Base-by-base conservation (phyloP, 495 filamentous ascomycete genomes). In the Daldinia loculata region DNA sequence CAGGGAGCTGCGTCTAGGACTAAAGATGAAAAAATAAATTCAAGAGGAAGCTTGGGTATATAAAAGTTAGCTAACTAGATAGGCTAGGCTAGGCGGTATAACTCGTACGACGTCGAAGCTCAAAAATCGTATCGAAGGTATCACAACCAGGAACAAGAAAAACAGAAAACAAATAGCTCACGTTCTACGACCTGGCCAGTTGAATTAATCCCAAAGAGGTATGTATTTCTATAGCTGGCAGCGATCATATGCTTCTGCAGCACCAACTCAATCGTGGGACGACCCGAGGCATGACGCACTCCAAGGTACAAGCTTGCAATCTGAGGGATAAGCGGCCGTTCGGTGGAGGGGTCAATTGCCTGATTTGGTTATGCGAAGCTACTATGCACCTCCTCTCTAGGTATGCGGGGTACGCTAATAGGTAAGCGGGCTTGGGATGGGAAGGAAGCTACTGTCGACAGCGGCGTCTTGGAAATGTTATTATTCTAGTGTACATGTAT, bases 281-380 rank as follows among this genome's bases (percentile, higher is more conserved):
- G 39, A 14, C 17, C 65, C 65, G 57, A 61, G 65, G 65, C 50
- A 67, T 67, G 65, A 67, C 65, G 65, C 65, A 61, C 19, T 34
- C 19, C 43, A 24, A 24, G 43, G 43, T 48, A 24, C 8, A 17
- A 48, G 41, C 2, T 11, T 24, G 8, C 1, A 4, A 0, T 48
- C 8, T 41, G 39, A n/a, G 19, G 8, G 22, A 12, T 22, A 48
- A 48, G 43, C 19, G 43, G 19, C 43, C 41, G 43, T 24, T 48
- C 43, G 1, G 19, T 48, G 19, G 43, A 48, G 43, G 43, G 43
- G 43, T 24, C 19, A 9, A 48, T 48, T 48, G 9, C 43, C 17
- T 48, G 1, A 48, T 48, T 48, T 48, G 43, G 43, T 14, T 41
- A 41, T 41, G 19, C 29, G 15, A 59, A 43, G 41, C 56, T 51